phyloP scores from a whole-genome alignment of 495 filamentous ascomycete species.

The Annulohypoxylon maeteangense region DNA sequence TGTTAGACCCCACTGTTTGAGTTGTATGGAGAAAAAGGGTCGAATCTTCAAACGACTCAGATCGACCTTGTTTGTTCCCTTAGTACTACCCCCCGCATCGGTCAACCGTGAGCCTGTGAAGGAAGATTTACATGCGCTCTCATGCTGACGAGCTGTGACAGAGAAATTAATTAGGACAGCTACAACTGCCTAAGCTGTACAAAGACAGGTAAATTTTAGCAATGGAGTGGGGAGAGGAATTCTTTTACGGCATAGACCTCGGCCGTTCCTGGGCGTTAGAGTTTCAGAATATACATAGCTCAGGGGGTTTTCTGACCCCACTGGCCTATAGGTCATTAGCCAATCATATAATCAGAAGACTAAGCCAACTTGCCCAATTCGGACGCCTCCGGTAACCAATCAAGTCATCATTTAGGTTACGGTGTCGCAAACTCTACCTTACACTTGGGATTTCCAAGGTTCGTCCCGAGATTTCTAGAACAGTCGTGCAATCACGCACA shows the following conservation, averaged over 20 bases:
- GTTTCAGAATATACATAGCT: conserved; percentile 34
- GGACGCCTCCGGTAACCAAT: conserved; percentile 29
- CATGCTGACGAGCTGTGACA: conserved; percentile 22
- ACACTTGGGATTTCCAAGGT: conserved; percentile 8
- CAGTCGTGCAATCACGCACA: neutral
- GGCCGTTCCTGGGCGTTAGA: conserved; percentile 10
- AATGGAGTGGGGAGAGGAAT: conserved; percentile 8
- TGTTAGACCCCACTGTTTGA: neutral
- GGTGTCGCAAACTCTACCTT: conserved; percentile 13
- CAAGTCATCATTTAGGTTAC: conserved; percentile 3
- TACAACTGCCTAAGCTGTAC: conserved; percentile 26
- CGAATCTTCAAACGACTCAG: conserved; percentile 27
- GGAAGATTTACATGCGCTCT: conserved; percentile 10
- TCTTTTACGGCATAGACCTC: conserved; percentile 16
- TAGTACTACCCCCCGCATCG: conserved; percentile 10
- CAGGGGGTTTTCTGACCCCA: conserved; percentile 10
- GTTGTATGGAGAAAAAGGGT: conserved; percentile 2
- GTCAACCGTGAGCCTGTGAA: neutral
- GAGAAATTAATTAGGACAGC: conserved; percentile 19
- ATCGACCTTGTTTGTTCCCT: conserved; percentile 6
- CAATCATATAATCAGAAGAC: conserved; percentile 23
- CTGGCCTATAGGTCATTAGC: conserved; percentile 1
- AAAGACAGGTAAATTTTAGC: conserved; percentile 1
- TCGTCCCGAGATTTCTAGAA: conserved; percentile 10
- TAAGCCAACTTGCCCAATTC: conserved; percentile 30